phyloP scores from a whole-genome alignment of 2,329 filamentous ascomycete species.

The Pleoardoris graminearum region DNA sequence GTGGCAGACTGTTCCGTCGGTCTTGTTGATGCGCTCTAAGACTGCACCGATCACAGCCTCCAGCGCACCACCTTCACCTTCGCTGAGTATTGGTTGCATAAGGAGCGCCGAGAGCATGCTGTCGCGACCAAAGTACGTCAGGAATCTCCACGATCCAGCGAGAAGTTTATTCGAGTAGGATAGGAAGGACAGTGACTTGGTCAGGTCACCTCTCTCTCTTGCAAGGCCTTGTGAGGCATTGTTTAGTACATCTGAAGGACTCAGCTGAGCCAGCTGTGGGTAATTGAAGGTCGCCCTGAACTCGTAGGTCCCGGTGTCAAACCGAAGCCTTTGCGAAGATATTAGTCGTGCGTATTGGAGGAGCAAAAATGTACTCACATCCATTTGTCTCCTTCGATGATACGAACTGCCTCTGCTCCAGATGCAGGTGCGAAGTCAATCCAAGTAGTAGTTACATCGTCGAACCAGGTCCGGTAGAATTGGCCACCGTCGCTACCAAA shows the following conservation, averaged over 20 bases:
- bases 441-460: constrained; percentile 62
- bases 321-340: constrained; percentile 36
- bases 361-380: constrained; percentile 21
- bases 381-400: constrained; percentile 41
- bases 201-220: constrained; percentile 51
- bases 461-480: constrained; percentile 62
- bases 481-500: constrained; percentile 50
- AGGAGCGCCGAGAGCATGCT: constrained; percentile 65
- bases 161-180: constrained; percentile 66
- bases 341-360: neutral
- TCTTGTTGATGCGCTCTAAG: constrained; percentile 62
- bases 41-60: constrained; percentile 66
- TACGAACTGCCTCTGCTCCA: constrained; percentile 38
- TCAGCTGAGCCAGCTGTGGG: constrained; percentile 62
- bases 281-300: constrained; percentile 66
- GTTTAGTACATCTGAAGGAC: constrained; percentile 55
- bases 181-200: constrained; percentile 62
- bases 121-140: constrained; percentile 70
- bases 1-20: constrained; percentile 64
- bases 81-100: constrained; percentile 61
- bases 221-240: constrained; percentile 53
- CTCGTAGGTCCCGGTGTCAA: constrained; percentile 59
- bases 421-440: constrained; percentile 50
- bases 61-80: constrained; percentile 58
- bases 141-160: constrained; percentile 67